These are phyloP conservation scores for Melastoma candidum DNA, from an alignment of 441 rosid species.

Conservation along the genomic window DNA sequence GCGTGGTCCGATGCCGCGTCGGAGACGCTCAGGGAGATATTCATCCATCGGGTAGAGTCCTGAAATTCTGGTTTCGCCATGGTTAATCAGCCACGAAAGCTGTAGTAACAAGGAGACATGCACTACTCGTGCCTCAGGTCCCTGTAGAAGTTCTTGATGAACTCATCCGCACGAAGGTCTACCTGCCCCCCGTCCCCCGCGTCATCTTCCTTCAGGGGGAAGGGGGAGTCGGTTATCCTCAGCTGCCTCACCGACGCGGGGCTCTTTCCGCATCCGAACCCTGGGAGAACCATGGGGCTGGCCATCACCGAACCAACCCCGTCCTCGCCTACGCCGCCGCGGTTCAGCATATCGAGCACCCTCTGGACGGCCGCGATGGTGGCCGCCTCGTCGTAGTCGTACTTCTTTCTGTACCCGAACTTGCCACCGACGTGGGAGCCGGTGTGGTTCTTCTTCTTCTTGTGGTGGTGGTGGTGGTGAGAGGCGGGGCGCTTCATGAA, in stretches of 20 bases:
- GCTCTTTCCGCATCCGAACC: conserved; percentile 21
- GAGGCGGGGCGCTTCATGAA: not conserved
- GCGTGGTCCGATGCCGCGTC: no score
- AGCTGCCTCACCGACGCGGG: conserved; percentile 16
- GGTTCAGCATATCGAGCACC: conserved; percentile 14
- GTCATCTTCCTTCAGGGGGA: conserved; percentile 21
- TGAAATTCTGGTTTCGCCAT: no score
- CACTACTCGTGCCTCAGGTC: conserved; percentile 52
- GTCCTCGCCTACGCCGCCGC: conserved; percentile 15
- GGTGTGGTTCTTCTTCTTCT: not conserved
- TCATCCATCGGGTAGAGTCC: no score
- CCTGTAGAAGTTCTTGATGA: conserved; percentile 56
- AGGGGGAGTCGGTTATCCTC: conserved; percentile 47
- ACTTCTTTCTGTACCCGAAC: not conserved
- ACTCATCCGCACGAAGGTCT: conserved; percentile 71
- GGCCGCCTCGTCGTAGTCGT: conserved; percentile 10
- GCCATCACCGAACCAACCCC: not conserved
- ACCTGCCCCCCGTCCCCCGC: conserved; percentile 36
- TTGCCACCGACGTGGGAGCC: conserved; percentile 6
- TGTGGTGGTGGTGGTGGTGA: conserved; percentile 3
- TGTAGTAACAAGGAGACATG: conserved; percentile 5
- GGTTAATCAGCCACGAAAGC: not conserved
- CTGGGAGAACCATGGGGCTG: conserved; percentile 31
- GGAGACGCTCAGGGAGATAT: no score
- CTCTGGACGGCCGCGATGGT: conserved; percentile 11